Evolutionary conservation across 305 asterid genomes (phyloP), one percentile per base, ranked within the genome.

Genomic region (Andrographis paniculata): DNA sequence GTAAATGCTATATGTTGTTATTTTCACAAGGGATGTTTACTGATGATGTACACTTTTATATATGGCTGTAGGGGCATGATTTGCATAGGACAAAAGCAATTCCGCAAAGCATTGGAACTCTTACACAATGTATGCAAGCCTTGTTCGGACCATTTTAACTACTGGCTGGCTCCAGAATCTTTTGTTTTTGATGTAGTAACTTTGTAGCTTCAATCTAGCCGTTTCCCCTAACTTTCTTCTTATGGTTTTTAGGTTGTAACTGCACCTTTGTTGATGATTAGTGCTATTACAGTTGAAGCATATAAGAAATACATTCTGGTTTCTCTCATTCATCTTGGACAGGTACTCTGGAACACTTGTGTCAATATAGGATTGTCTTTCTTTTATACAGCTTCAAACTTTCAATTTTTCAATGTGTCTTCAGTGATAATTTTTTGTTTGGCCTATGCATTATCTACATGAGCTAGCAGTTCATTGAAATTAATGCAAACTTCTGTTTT

Each of bases 281-380:
- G 84, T 74, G 79, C 95, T 45, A 91, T 83, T 62, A 87, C 93
- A 33, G 82, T 91, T 73, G 99, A 91, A 76, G 99, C 96, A 48
- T 91, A 86, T 84, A 91, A 91, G 52, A 86, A 86, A 57, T 86
- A 82, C 72, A 67, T 86, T 24, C 73, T 86, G 73, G 93, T 91
- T 58, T 86, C 94, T 24, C 94, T 91, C 60, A 79, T 91, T 78
- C 94, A 78, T 63, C 74, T 52, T 59, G 96, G 99, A 35, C 99
- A 85, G 95, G 97, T 88, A 66, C 59, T 61, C 55, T 59, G 50
- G 37, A 44, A 43, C 14, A 21, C 30, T 52, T 57, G 11, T 55
- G 42, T 53, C 23, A 42, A 43, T 55, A 23, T 16, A 30, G 40
- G 43, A 40, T 30, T 28, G 18, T 21, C 23, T 23, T 37, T 57